Percentiles rank a stretch among this genome's conserved stretches.
phyloP scores from a whole-genome alignment of 495 filamentous ascomycete genomes.

The Trichoderma erinaceum region DNA sequence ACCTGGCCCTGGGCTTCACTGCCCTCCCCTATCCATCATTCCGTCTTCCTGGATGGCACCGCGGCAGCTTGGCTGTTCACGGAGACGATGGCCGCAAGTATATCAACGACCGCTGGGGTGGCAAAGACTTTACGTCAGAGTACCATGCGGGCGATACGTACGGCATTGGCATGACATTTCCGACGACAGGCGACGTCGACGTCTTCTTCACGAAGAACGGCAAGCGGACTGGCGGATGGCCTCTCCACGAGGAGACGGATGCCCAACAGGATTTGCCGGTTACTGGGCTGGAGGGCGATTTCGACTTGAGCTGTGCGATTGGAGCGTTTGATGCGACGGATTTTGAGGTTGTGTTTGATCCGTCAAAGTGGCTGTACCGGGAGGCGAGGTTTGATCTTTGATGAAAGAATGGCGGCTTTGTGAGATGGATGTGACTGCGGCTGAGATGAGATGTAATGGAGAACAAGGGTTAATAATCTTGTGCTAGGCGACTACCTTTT shows the following conservation, averaged over 20 bases:
- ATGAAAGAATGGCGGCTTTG: background rate
- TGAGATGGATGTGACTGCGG: background rate
- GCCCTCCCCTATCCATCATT: slow-evolving; percentile 82
- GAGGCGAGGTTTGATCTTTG: background rate
- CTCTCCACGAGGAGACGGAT: slow-evolving; percentile 80
- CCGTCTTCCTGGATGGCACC: slow-evolving; percentile 86
- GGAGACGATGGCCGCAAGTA: slow-evolving; percentile 86
- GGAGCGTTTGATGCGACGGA: slow-evolving; percentile 67
- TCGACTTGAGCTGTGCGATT: slow-evolving; percentile 75
- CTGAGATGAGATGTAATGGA: background rate
- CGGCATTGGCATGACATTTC: slow-evolving; percentile 64
- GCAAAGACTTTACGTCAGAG: slow-evolving; percentile 58
- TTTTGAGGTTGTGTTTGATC: slow-evolving; percentile 65
- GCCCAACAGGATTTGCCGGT: slow-evolving; percentile 54
- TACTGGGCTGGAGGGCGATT: slow-evolving; percentile 69
- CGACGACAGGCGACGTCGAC: slow-evolving; percentile 43
- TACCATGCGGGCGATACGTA: slow-evolving; percentile 42
- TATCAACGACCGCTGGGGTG: slow-evolving; percentile 81
- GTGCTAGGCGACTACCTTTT: too few relatives aligned
- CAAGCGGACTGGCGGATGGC: slow-evolving; percentile 58
- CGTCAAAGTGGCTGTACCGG: slow-evolving; percentile 34
- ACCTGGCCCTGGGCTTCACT: slow-evolving; percentile 69
- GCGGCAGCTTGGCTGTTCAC: slow-evolving; percentile 78
- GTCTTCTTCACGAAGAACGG: slow-evolving; percentile 80
- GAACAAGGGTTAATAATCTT: background rate